A percentile compares a stretch with the other conserved stretches of the same genome.
Evolutionary conservation across 208 protist species (phyloP).

Genomic region (Blastocrithidia nonstop): DNA sequence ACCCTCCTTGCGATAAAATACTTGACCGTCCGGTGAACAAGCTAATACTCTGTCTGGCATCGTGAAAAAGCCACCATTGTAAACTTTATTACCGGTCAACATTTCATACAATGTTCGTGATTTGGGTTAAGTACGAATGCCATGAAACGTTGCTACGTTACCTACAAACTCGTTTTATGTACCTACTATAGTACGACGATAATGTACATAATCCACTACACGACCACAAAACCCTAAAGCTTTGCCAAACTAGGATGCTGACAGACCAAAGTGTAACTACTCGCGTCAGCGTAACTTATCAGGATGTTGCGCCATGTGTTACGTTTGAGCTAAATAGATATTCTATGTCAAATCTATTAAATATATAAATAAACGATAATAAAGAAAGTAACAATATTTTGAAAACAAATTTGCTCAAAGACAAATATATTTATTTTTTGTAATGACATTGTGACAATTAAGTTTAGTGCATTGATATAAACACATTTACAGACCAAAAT

Average conservation of each 20-base stretch:
- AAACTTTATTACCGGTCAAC: slow-evolving; percentile 39
- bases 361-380: too few species aligned
- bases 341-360: too few species aligned
- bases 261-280: slow-evolving; percentile 31
- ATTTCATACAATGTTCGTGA: slow-evolving; percentile 70
- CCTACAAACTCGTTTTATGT: slow-evolving; percentile 70
- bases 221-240: slow-evolving; percentile 66
- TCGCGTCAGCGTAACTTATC: slow-evolving; percentile 47
- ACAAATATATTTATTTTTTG: background rate
- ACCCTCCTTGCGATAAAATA: slow-evolving; percentile 16
- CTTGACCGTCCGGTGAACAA: slow-evolving; percentile 70
- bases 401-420: background rate
- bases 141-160: slow-evolving; percentile 62
- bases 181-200: slow-evolving; percentile 51
- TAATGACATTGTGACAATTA: too few species aligned
- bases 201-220: slow-evolving; percentile 69
- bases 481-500: too few species aligned
- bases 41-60: slow-evolving; percentile 37
- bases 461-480: too few species aligned
- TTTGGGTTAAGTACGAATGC: slow-evolving; percentile 70
- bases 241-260: slow-evolving; percentile 78
- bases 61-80: slow-evolving; percentile 73
- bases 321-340: too few species aligned
- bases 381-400: background rate
- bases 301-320: slow-evolving; percentile 64